These are phyloP conservation scores for Diplodia scrobiculata DNA, from an alignment of 2,329 filamentous ascomycete species.

Conservation along the genomic window DNA sequence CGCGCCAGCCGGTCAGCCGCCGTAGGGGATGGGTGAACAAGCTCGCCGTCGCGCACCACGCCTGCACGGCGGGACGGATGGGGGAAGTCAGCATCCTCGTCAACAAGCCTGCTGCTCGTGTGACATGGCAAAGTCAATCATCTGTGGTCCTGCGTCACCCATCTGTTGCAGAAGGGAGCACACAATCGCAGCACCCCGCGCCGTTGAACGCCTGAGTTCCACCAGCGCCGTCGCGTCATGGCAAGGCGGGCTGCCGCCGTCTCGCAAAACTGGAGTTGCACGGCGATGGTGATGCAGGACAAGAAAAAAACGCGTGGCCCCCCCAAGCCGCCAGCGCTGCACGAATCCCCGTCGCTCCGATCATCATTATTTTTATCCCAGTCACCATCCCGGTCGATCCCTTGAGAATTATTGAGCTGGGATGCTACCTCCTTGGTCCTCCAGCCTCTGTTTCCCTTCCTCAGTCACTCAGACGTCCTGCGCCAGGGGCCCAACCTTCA, in stretches of 20 bases:
- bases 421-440: slow-evolving; percentile 12
- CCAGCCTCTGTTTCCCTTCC: not conserved
- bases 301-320: slow-evolving; percentile 15
- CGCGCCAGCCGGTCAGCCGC: not conserved
- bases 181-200: not conserved
- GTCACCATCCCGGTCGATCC: slow-evolving; percentile 24
- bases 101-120: slow-evolving; percentile 2
- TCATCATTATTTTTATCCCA: slow-evolving; percentile 24
- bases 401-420: slow-evolving; percentile 22
- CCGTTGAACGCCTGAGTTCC: slow-evolving; percentile 17
- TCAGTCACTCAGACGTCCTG: not conserved
- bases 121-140: slow-evolving; percentile 3
- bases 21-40: slow-evolving; percentile 21
- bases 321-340: slow-evolving; percentile 22
- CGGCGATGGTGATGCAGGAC: slow-evolving; percentile 19
- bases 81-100: slow-evolving; percentile 19
- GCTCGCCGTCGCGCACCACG: slow-evolving; percentile 5
- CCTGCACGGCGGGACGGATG: not conserved
- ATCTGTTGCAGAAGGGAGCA: not conserved
- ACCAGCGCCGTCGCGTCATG: not conserved
- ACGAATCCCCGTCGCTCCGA: slow-evolving; percentile 20
- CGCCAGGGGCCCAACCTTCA: slow-evolving; percentile 22
- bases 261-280: slow-evolving; percentile 26
- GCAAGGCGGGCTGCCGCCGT: not conserved
- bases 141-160: slow-evolving; percentile 1